Evolutionary conservation across 257 asterid species (phyloP), one percentile per base, ranked within the genome.

Genomic region (Scutellaria galericulata): DNA sequence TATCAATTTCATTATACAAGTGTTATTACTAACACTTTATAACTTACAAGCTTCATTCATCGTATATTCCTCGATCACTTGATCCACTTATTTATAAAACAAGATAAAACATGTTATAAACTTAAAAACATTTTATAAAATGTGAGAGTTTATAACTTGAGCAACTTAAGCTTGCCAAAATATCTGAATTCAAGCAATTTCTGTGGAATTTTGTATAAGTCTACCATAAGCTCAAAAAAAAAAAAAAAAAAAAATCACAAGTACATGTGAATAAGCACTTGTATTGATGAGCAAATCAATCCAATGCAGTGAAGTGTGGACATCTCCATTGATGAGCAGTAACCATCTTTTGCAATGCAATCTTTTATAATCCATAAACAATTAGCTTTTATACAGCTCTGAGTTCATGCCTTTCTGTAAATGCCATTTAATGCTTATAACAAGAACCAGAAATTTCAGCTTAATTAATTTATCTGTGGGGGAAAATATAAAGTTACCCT

Each of bases 361-460:
- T 46, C 9, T 46, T 31, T 31, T 31, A n/a, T 15, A 14, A 59
- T 41, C 56, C 14, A 14, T 13, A 20, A 46, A 71, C 59, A 46
- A 31, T 31, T 31, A 64, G 57, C 54, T 45, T 44, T 46, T 64
- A 22, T n/a, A 37, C 22, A 67, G 63, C 63, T 51, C 51, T 51
- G 57, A 68, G 53, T 68, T 53, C 20, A 68, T 52, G 63, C 20
- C 50, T 68, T 52, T 53, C 18, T 39, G n/a, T 11, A 7, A 68
- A 52, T 31, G 18, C 41, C 15, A 52, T 68, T 39, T 68, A 68
- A 68, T 37, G 52, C 73, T 11, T 8, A 52, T 44, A 40, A 59
- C 37, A 31, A 4, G 37, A 48, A 62, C 11, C 62, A 60, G 53
- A 20, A 44, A 59, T 11, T 46, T 18, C 71, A 66, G 35, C 60